phyloP scores from a whole-genome alignment of 2,329 filamentous ascomycete species.

The Pseudogymnoascus sp. region DNA sequence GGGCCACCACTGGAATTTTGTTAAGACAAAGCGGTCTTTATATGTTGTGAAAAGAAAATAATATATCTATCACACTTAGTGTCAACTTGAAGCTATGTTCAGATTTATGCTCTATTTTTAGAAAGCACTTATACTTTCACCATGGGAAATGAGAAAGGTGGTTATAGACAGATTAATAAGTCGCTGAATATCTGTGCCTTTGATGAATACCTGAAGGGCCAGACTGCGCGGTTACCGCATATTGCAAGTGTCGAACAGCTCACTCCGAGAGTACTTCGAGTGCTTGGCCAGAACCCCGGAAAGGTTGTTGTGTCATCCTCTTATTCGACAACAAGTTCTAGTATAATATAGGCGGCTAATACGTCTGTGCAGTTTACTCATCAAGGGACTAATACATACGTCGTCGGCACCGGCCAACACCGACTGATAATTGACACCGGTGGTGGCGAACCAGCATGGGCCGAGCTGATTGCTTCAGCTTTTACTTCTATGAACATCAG shows the following conservation, averaged over 20 bases:
- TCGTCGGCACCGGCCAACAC: slow-evolving; percentile 65
- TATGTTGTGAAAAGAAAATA: not conserved
- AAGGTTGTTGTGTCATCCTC: slow-evolving; percentile 46
- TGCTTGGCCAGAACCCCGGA: slow-evolving; percentile 83
- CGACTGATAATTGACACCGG: slow-evolving; percentile 87
- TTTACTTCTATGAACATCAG: slow-evolving; percentile 45
- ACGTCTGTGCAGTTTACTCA: slow-evolving; percentile 50
- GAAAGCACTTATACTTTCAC: not conserved
- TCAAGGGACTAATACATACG: slow-evolving; percentile 88
- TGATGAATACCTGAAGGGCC: slow-evolving; percentile 26
- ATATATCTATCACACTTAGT: not conserved
- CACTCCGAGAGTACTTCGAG: slow-evolving; percentile 69
- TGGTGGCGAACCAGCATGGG: slow-evolving; percentile 41
- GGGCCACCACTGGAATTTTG: not conserved
- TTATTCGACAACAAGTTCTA: slow-evolving; percentile 37
- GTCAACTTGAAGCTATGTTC: not conserved
- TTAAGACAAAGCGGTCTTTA: not conserved
- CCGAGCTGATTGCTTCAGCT: slow-evolving; percentile 55
- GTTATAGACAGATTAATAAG: not conserved
- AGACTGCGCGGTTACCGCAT: slow-evolving; percentile 53
- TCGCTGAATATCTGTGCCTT: not conserved
- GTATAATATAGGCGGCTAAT: slow-evolving; percentile 54
- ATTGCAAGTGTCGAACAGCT: slow-evolving; percentile 69
- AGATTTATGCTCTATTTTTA: not conserved
- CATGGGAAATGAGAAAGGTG: not conserved